Percentiles rank a stretch among this genome's conserved stretches.
phyloP scores from a whole-genome alignment of 768 basidiomycete species.

The Aureoboletus auriporus region DNA sequence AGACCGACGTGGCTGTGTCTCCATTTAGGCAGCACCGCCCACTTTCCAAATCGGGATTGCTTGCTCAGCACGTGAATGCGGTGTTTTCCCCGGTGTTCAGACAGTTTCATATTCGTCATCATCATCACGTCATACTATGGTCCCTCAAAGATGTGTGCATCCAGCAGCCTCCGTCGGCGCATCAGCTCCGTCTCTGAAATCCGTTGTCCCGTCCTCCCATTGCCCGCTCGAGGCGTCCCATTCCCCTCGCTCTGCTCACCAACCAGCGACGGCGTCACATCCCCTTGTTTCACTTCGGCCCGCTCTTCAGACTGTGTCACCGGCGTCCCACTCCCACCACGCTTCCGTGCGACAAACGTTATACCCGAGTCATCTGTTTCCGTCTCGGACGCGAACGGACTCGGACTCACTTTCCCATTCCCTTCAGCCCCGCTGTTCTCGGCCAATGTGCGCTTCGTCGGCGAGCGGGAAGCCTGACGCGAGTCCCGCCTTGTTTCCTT shows the following conservation, averaged over 20 bases:
- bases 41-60: conserved; percentile 12
- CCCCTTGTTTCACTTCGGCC: conserved; percentile 16
- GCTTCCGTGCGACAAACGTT: conserved; percentile 64
- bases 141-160: conserved; percentile 58
- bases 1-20: conserved; percentile 31
- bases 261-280: conserved; percentile 8
- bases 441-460: conserved; percentile 16
- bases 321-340: conserved; percentile 29
- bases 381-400: conserved; percentile 44
- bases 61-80: conserved; percentile 21
- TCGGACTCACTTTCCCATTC: conserved; percentile 14
- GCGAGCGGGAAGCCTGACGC: conserved; percentile 16
- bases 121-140: neutral
- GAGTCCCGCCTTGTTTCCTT: conserved; percentile 20
- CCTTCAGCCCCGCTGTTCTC: conserved; percentile 4
- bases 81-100: conserved; percentile 13
- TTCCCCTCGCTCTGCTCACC: conserved; percentile 7
- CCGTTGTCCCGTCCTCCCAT: conserved; percentile 55
- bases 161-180: conserved; percentile 71
- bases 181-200: conserved; percentile 80
- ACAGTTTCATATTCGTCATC: conserved; percentile 1
- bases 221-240: conserved; percentile 24
- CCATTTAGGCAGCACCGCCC: conserved; percentile 34
- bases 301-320: conserved; percentile 18
- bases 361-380: conserved; percentile 71